Base-by-base conservation (phyloP, 2,329 filamentous ascomycete genomes). In the Didymella pomorum region DNA sequence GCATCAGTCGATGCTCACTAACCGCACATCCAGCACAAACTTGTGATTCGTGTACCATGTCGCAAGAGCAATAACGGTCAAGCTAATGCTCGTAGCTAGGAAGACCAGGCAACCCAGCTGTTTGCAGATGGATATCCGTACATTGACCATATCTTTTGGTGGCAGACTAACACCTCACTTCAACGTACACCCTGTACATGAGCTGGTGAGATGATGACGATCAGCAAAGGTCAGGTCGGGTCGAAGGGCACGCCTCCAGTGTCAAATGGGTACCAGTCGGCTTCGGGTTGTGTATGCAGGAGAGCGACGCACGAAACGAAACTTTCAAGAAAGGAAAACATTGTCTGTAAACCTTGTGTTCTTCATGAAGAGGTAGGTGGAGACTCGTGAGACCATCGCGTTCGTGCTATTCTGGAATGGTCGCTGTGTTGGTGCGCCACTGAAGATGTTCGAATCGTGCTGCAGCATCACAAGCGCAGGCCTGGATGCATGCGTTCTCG, bases 41-140 rank as follows among this genome's bases (percentile, higher is more conserved):
- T 33, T 14, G n/a, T 33, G 44, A 21, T 46, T 46, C 29, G 44
- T 46, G n/a, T 46, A 46, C 44, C 44, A 46, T 31, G 28, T 46
- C 28, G 44, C 44, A 10, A 46, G 44, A 2, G 44, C 44, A 46
- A 46, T 14, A 25, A 46, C 28, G 28, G 44, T 14, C 28, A 46
- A 16, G 26, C 44, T 18, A 18, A 46, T 46, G 44, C 44, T 46
- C 10, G 44, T 46, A 21, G 44, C 44, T 9, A 46, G 10, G 9
- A 46, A 46, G 3, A 46, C 44, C 28, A 46, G 33, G 28, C 44
- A 33, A 31, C 44, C 44, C 2, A 46, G 44, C 18, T 46, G 44
- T 16, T 20, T 18, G 16, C 26, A 16, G 18, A 46, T 31, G 2
- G 44, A 21, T 46, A 46, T 46, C n/a, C 44, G 28, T 16, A 46